Base-by-base conservation (phyloP, 352 stramenopile genomes). In the Phytophthora sp. region DNA sequence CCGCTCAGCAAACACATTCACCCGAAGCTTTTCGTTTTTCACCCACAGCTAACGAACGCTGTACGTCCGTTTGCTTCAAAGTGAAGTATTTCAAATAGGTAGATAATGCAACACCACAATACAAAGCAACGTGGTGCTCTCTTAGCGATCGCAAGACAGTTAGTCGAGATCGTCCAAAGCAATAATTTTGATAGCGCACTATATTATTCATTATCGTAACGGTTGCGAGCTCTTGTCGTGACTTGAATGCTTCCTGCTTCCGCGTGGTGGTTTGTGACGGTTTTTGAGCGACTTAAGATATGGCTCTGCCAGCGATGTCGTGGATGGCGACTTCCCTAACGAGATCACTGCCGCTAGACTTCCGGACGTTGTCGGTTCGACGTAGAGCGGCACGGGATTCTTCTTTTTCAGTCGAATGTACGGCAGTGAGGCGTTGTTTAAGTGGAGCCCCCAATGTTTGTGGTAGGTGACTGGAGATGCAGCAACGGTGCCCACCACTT, bases 251-350 rank as follows among this genome's bases (percentile, higher is more conserved):
- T 46, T 67, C 20, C 38, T 31, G n/a, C 12, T 62, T 27, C 21
- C 8, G 13, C 61, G 28, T 28, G 17, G 44, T 18, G 27, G 37
- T 46, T 71, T 65, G 23, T 56, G 60, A 65, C 85, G 75, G 45
- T 84, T 82, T 72, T 92, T 94, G 60, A 91, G 82, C 48, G 89
- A 80, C 63, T 87, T 87, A 10, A 92, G 67, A 38, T 94, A 94
- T 48, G 82, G 79, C 10, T 80, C 78, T 39, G 80, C 66, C 17
- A 74, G 20, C 0, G 64, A 61, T 23, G 59, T 56, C 5, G 60
- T 62, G 8, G 24, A 38, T 10, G 53, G 21, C 24, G 35, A 35
- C 21, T 54, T 65, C 13, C 24, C 30, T 27, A 56, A 9, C 12
- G 38, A 13, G 11, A 72, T 31, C n/a, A 39, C 31, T 34, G 41